phyloP scores from a whole-genome alignment of 495 filamentous ascomycete genomes.

The Delitschia confertaspora region DNA sequence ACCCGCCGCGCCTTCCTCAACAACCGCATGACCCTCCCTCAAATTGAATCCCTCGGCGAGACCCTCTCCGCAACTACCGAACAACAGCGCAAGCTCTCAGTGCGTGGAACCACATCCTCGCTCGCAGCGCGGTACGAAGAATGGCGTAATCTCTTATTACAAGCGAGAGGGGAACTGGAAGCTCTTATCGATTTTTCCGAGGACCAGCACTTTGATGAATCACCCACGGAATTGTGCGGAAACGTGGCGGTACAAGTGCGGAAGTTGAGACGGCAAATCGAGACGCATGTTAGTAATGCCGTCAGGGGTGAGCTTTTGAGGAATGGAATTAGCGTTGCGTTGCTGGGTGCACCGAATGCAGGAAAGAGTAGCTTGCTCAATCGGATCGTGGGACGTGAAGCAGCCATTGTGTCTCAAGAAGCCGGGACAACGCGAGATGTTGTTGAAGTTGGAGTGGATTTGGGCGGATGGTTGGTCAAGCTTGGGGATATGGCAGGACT shows the following conservation, averaged over 20 bases:
- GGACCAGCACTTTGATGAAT: conserved; percentile 94
- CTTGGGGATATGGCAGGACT: conserved; percentile 92
- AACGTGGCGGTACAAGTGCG: conserved; percentile 59
- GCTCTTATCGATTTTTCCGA: conserved; percentile 95
- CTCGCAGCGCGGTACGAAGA: conserved; percentile 72
- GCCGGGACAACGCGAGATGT: conserved; percentile 91
- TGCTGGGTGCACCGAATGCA: conserved; percentile 87
- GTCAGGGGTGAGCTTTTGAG: conserved; percentile 76
- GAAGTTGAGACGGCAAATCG: conserved; percentile 51
- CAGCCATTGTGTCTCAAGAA: conserved; percentile 85
- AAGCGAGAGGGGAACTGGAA: conserved; percentile 84
- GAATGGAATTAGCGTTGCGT: conserved; percentile 73
- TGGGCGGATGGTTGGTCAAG: conserved; percentile 79
- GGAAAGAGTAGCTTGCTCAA: conserved; percentile 95
- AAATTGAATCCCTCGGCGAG: conserved; percentile 87
- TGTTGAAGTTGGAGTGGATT: conserved; percentile 83
- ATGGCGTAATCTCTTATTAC: conserved; percentile 70
- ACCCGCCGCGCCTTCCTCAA: conserved; percentile 89
- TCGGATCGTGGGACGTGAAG: conserved; percentile 81
- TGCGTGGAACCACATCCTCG: conserved; percentile 61
- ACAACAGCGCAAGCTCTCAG: conserved; percentile 79
- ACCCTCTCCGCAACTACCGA: conserved; percentile 81
- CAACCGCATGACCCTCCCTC: conserved; percentile 74
- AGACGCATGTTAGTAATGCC: conserved; percentile 62
- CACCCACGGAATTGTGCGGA: conserved; percentile 57